These are phyloP conservation scores for Metschnikowia colocasiae DNA, from an alignment of 805 yeast species.

Conservation along the genomic window DNA sequence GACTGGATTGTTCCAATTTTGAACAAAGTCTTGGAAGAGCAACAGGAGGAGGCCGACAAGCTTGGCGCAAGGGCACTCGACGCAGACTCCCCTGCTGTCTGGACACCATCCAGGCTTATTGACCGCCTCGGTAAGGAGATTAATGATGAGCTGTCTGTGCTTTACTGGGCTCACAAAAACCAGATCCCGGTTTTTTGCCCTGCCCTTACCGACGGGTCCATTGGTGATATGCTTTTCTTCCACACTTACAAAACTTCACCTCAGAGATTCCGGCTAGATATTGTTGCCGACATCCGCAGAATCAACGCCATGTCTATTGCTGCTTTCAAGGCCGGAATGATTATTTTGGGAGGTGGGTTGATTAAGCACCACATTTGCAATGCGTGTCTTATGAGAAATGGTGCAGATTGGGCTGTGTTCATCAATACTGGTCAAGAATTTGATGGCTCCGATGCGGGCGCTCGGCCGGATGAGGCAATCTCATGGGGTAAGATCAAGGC, in stretches of 20 bases:
- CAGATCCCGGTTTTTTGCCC: slow-evolving; percentile 96
- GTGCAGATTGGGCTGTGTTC: slow-evolving; percentile 96
- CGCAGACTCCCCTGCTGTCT: slow-evolving; percentile 60
- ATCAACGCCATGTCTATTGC: slow-evolving; percentile 94
- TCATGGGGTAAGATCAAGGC: slow-evolving; percentile 99
- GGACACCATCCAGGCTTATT: slow-evolving; percentile 94
- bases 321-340: slow-evolving; percentile 92
- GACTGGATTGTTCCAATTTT: slow-evolving; percentile 98
- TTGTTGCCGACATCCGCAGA: slow-evolving; percentile 88
- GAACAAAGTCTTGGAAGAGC: slow-evolving; percentile 85
- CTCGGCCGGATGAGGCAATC: slow-evolving; percentile 97
- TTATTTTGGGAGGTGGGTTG: slow-evolving; percentile 93
- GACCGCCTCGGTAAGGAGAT: slow-evolving; percentile 94
- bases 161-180: slow-evolving; percentile 98
- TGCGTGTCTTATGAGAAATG: slow-evolving; percentile 98
- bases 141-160: slow-evolving; percentile 86
- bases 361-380: slow-evolving; percentile 96
- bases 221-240: slow-evolving; percentile 98
- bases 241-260: slow-evolving; percentile 96
- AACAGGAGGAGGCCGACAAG: slow-evolving; percentile 56
- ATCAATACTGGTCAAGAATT: slow-evolving; percentile 98
- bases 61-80: slow-evolving; percentile 55
- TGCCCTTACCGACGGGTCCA: slow-evolving; percentile 94
- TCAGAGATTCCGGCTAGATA: slow-evolving; percentile 81
- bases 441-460: slow-evolving; percentile 99